phyloP scores from a whole-genome alignment of 1,284 basidiomycete species.

The Heterobasidion parviporum region DNA sequence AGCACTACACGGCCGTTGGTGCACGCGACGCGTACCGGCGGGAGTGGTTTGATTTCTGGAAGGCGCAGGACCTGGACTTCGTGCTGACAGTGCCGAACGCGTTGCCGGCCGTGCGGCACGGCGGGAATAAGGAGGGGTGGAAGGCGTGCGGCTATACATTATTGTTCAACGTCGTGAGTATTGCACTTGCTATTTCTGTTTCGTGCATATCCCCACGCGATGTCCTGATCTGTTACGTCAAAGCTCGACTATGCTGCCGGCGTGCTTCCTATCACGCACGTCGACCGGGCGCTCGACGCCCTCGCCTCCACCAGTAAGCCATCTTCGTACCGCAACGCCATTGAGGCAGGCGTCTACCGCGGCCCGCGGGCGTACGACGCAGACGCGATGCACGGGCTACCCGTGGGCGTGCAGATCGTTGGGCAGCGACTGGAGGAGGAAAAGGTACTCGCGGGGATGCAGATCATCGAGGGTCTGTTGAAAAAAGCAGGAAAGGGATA shows the following conservation, averaged over 20 bases:
- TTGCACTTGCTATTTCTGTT: too few relatives aligned
- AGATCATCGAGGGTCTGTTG: constrained; percentile 28
- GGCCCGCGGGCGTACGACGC: constrained; percentile 46
- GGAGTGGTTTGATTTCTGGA: constrained; percentile 45
- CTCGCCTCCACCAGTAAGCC: constrained; percentile 18
- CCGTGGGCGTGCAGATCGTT: constrained; percentile 78
- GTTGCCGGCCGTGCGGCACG: constrained; percentile 44
- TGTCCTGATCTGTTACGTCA: too few relatives aligned
- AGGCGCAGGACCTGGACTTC: constrained; percentile 45
- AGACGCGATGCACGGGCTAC: constrained; percentile 68
- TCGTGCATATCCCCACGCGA: too few relatives aligned
- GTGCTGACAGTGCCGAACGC: constrained; percentile 54
- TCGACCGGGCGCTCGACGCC: constrained; percentile 35
- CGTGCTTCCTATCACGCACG: constrained; percentile 50
- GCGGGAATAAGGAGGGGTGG: constrained; percentile 32
- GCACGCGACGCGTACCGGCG: constrained; percentile 33
- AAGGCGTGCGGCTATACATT: constrained; percentile 34
- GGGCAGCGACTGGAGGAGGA: constrained; percentile 82
- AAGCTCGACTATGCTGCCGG: constrained; percentile 53
- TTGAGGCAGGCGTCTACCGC: constrained; percentile 33
- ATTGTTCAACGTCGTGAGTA: constrained; percentile 33
- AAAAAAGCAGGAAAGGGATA: too few relatives aligned
- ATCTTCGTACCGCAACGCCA: constrained; percentile 15
- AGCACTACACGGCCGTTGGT: constrained; percentile 35
- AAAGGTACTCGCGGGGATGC: constrained; percentile 79